phyloP scores from a whole-genome alignment of 768 basidiomycete species.

The Clathrus columnatus region DNA sequence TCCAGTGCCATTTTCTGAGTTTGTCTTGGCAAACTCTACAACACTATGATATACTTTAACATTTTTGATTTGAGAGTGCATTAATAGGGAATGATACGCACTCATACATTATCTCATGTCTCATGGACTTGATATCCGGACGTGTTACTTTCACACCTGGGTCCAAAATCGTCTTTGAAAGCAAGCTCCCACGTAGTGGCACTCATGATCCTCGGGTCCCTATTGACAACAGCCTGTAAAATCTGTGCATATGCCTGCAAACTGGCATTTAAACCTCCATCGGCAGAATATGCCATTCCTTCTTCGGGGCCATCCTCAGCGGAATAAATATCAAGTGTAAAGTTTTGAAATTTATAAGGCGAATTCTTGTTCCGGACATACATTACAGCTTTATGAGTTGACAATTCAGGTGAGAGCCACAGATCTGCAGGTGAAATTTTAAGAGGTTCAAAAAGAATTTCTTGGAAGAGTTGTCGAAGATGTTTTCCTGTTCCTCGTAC shows the following conservation, averaged over 20 bases:
- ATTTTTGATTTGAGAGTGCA: neutral
- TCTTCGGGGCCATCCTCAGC: neutral
- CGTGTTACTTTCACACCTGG: neutral
- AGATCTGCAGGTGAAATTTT: neutral
- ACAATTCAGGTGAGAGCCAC: neutral
- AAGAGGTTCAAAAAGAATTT: neutral
- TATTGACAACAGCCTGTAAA: neutral
- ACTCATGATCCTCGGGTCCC: neutral
- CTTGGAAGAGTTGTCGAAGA: neutral
- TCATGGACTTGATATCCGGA: neutral
- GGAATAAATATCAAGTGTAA: neutral
- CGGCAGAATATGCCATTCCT: neutral
- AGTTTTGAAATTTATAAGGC: neutral
- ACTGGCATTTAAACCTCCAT: neutral
- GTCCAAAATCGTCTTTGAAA: neutral
- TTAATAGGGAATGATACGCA: neutral
- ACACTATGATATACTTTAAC: neutral
- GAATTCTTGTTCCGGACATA: neutral
- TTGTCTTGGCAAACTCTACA: neutral
- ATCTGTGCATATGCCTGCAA: neutral
- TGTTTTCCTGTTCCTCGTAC: neutral
- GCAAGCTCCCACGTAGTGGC: neutral
- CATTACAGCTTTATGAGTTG: neutral
- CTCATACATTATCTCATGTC: neutral
- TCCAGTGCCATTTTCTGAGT: neutral